These are phyloP conservation scores for Dictyostelium brefeldianum DNA, from an alignment of 78 protist species.

Conservation along the genomic window DNA sequence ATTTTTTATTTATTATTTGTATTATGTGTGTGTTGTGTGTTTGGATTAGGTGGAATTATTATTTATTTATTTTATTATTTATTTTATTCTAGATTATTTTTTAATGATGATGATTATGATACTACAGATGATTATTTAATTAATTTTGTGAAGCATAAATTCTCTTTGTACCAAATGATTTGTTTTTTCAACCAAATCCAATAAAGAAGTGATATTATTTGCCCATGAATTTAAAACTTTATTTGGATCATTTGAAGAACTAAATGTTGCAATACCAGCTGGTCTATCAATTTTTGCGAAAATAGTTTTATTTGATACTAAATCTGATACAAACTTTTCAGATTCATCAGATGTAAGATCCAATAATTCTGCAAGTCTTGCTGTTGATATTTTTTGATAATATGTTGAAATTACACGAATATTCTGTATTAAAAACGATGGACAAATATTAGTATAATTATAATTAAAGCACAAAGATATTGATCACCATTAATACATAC, in stretches of 20 bases:
- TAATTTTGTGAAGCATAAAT: conserved; percentile 80
- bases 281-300: conserved; percentile 90
- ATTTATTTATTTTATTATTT: not conserved
- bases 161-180: conserved; percentile 93
- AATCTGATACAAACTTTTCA: conserved; percentile 78
- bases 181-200: conserved; percentile 84
- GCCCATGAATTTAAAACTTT: conserved; percentile 87
- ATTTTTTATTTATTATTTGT: not conserved
- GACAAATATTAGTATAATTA: too few relatives aligned
- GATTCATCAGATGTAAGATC: conserved; percentile 67
- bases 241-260: conserved; percentile 53
- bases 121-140: not conserved
- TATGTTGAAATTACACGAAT: conserved; percentile 83
- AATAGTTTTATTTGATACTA: conserved; percentile 74
- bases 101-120: not conserved
- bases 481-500: conserved; percentile 15
- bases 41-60: not conserved
- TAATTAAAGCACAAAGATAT: not conserved
- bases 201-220: conserved; percentile 61
- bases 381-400: conserved; percentile 83
- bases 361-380: conserved; percentile 82
- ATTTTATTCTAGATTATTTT: not conserved
- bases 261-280: conserved; percentile 78
- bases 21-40: not conserved
- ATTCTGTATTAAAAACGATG: conserved; percentile 48